Percentiles rank a stretch among this genome's conserved stretches.
These are phyloP conservation scores for Tympanopsis confertula DNA, from an alignment of 2,329 filamentous ascomycete genomes.

Conservation along the genomic window DNA sequence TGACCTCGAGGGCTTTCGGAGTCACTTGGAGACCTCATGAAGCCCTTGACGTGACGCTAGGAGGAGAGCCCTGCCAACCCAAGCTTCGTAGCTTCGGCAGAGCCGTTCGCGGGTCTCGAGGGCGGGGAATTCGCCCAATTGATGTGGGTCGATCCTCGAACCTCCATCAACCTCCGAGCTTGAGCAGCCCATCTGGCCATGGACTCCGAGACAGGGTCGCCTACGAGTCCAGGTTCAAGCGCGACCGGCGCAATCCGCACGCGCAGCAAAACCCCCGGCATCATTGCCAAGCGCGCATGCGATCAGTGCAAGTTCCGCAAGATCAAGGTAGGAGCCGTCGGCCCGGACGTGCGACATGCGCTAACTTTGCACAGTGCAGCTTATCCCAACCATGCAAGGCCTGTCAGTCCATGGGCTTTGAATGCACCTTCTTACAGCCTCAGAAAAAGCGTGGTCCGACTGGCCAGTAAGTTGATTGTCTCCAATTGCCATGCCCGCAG, in stretches of 20 bases:
- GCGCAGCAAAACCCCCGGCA: slow-evolving; percentile 15
- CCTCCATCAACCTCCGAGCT: too few species aligned
- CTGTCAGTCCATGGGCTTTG: slow-evolving; percentile 22
- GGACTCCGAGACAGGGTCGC: slow-evolving; percentile 3
- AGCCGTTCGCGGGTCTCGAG: too few species aligned
- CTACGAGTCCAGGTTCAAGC: slow-evolving; percentile 15
- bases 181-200: neutral
- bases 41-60: too few species aligned
- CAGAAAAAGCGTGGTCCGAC: slow-evolving; percentile 26
- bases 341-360: slow-evolving; percentile 2
- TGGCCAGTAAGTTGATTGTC: slow-evolving; percentile 16
- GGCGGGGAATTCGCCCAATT: too few species aligned
- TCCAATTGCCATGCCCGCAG: slow-evolving; percentile 4
- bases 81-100: too few species aligned
- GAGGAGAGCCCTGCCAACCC: too few species aligned
- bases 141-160: too few species aligned
- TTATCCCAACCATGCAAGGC: slow-evolving; percentile 22
- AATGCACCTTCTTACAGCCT: slow-evolving; percentile 25
- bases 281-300: slow-evolving; percentile 20
- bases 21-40: too few species aligned
- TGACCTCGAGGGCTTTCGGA: too few species aligned
- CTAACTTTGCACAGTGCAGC: slow-evolving; percentile 17
- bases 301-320: slow-evolving; percentile 26
- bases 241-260: slow-evolving; percentile 14
- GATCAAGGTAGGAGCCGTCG: slow-evolving; percentile 15